Percentiles rank a stretch among this genome's conserved stretches.
These are phyloP conservation scores for Fibroporia radiculosa DNA, from an alignment of 768 basidiomycete genomes.

Conservation along the genomic window DNA sequence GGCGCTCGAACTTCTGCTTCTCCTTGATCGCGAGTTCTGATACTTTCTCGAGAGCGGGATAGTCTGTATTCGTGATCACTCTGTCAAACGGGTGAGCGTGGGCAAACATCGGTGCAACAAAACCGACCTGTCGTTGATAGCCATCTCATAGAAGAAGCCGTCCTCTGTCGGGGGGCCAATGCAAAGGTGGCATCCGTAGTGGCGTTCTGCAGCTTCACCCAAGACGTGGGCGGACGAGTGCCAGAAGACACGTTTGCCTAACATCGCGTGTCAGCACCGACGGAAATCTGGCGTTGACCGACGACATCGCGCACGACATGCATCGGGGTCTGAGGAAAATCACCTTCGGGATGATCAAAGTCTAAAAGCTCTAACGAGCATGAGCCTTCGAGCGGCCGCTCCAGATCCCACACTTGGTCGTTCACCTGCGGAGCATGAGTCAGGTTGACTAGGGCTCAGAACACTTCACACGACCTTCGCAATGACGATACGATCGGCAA, in stretches of 20 bases:
- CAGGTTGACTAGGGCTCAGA: conserved; percentile 1
- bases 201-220: conserved; percentile 92
- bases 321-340: too few relatives aligned
- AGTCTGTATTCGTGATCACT: conserved; percentile 75
- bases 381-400: conserved; percentile 84
- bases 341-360: conserved; percentile 89
- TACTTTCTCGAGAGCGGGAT: conserved; percentile 82
- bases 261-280: too few relatives aligned
- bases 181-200: conserved; percentile 95
- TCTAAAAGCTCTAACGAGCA: conserved; percentile 80
- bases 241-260: conserved; percentile 99
- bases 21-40: conserved; percentile 88
- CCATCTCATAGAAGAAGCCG: conserved; percentile 99
- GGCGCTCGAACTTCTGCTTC: conserved; percentile 93
- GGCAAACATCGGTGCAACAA: not conserved
- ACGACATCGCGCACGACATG: too few relatives aligned
- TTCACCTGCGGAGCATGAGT: conserved; percentile 57
- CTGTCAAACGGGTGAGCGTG: conserved; percentile 26
- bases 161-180: conserved; percentile 96
- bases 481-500: conserved; percentile 87
- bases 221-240: conserved; percentile 98
- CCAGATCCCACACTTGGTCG: conserved; percentile 87
- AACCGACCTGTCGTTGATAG: conserved; percentile 65
- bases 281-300: too few relatives aligned
- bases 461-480: conserved; percentile 70